Conservation (phyloP, 108 stramenopile genomes). For the Cyclotella baltica region DNA sequence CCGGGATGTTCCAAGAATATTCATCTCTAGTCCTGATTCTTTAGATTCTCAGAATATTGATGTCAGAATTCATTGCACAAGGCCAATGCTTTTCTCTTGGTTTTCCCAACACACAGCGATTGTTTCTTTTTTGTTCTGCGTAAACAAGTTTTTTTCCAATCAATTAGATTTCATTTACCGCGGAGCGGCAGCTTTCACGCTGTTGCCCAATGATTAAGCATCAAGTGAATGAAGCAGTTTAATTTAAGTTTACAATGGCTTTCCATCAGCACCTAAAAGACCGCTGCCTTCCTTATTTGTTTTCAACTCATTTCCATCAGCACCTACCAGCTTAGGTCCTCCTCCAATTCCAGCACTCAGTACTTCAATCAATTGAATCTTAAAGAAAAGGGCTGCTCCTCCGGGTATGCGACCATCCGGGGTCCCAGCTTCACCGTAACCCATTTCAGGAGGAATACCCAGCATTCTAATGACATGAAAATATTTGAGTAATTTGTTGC, state of each 20-base stretch:
- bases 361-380: slow-evolving; percentile 84
- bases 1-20: not conserved
- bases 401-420: slow-evolving; percentile 87
- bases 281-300: slow-evolving; percentile 45
- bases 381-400: slow-evolving; percentile 87
- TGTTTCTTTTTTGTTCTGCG: not conserved
- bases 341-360: slow-evolving; percentile 79
- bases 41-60: too few species aligned
- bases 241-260: slow-evolving; percentile 66
- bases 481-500: too few species aligned
- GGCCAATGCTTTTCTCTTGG: too few species aligned
- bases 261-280: slow-evolving; percentile 75
- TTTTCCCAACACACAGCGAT: too few species aligned
- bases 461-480: slow-evolving; percentile 58
- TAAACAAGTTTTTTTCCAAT: too few species aligned
- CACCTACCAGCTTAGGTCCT: slow-evolving; percentile 70
- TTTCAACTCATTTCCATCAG: slow-evolving; percentile 67
- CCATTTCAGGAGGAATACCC: slow-evolving; percentile 83
- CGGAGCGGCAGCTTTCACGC: too few species aligned
- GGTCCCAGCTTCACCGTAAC: slow-evolving; percentile 79
- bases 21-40: too few species aligned
- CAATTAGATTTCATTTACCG: too few species aligned
- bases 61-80: too few species aligned
- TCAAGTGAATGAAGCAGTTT: too few species aligned
- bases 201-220: too few species aligned